phyloP scores from a whole-genome alignment of 2,329 filamentous ascomycete genomes.

The Fusarium nygamai region DNA sequence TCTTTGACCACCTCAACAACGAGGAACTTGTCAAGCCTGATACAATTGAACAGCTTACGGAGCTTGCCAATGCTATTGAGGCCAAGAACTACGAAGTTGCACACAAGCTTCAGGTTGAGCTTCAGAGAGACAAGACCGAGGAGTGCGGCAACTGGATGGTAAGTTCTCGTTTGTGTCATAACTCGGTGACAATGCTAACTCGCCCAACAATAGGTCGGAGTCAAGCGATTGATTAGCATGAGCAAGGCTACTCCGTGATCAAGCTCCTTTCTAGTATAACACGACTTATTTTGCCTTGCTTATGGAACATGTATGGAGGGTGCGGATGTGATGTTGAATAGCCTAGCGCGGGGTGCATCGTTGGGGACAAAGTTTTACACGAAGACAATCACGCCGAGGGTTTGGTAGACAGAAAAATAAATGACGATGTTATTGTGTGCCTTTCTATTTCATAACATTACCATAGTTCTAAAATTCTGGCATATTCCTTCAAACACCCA shows the following conservation, averaged over 20 bases:
- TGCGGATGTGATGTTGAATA: slow-evolving; percentile 36
- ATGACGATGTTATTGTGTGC: slow-evolving; percentile 28
- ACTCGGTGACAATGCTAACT: slow-evolving; percentile 51
- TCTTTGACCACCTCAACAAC: slow-evolving; percentile 99
- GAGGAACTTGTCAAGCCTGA: slow-evolving; percentile 86
- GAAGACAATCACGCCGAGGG: slow-evolving; percentile 40
- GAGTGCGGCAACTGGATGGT: slow-evolving; percentile 92
- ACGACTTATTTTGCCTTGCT: slow-evolving; percentile 35
- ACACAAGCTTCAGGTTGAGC: slow-evolving; percentile 75
- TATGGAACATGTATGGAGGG: slow-evolving; percentile 8
- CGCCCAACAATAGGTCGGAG: slow-evolving; percentile 66
- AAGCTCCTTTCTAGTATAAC: slow-evolving; percentile 2
- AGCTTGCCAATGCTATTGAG: slow-evolving; percentile 73
- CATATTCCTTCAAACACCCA: background rate
- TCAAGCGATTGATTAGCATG: slow-evolving; percentile 82
- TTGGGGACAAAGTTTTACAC: slow-evolving; percentile 37
- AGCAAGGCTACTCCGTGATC: slow-evolving; percentile 75
- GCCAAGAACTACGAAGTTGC: slow-evolving; percentile 75
- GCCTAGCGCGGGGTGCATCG: slow-evolving; percentile 36
- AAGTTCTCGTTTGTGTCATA: slow-evolving; percentile 48
- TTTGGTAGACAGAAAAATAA: slow-evolving; percentile 43
- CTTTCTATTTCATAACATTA: background rate
- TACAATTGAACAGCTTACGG: slow-evolving; percentile 74
- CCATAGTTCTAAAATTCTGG: background rate
- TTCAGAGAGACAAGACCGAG: slow-evolving; percentile 79